These are phyloP conservation scores for Trifolium pratense DNA, from an alignment of 306 rosid species.

Conservation along the genomic window DNA sequence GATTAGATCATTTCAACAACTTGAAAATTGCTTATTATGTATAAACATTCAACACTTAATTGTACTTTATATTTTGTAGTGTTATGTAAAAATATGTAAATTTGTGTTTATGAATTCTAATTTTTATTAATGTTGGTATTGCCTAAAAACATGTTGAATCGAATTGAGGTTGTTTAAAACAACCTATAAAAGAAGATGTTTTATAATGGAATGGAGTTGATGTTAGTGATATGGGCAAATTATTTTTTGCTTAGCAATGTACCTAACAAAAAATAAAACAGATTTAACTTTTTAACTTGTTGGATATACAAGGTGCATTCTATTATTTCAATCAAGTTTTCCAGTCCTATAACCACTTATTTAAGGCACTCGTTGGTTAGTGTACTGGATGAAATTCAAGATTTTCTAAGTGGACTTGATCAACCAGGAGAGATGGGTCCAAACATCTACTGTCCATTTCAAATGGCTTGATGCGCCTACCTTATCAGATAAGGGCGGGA, in stretches of 20 bases:
- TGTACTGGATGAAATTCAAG: too few species aligned
- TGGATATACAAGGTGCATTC: too few species aligned
- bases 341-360: too few species aligned
- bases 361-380: too few species aligned
- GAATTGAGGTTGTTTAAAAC: conserved; percentile 6
- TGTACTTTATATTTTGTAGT: neutral
- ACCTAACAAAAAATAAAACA: neutral
- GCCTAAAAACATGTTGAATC: conserved; percentile 21
- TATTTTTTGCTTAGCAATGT: neutral
- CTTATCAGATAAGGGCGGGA: too few species aligned
- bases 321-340: too few species aligned
- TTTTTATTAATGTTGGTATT: conserved; percentile 15
- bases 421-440: too few species aligned
- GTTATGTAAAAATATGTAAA: neutral
- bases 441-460: too few species aligned
- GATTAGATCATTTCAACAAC: conserved; percentile 56
- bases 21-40: conserved; percentile 33
- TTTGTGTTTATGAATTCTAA: conserved; percentile 17
- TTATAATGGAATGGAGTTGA: neutral
- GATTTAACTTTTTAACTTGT: too few species aligned
- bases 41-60: conserved; percentile 20
- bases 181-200: conserved; percentile 23
- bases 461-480: too few species aligned
- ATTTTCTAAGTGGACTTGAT: too few species aligned
- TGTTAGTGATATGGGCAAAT: conserved; percentile 26